phyloP scores from a whole-genome alignment of 129 eudicot species.

The Calendula officinalis region DNA sequence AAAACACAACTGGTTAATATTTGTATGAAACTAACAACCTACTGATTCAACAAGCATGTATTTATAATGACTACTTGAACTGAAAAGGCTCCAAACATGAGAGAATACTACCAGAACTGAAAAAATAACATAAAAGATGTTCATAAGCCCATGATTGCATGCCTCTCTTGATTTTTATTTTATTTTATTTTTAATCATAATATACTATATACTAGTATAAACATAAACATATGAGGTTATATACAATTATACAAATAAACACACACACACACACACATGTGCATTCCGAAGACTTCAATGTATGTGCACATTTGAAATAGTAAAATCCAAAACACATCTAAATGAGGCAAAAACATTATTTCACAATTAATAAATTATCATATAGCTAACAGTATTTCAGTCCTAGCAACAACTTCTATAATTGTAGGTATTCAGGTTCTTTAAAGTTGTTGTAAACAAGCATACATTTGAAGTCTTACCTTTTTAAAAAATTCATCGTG shows the following conservation, averaged over 20 bases:
- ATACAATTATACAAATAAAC: background rate
- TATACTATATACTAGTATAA: background rate
- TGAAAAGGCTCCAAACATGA: background rate
- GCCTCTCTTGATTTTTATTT: conserved; percentile 9
- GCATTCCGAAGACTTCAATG: conserved; percentile 12
- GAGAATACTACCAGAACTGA: conserved; percentile 9
- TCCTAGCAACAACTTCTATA: conserved; percentile 5
- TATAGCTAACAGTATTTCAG: conserved; percentile 1
- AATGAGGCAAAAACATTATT: background rate
- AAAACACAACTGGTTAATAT: background rate
- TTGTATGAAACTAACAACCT: conserved; percentile 3
- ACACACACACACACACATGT: background rate
- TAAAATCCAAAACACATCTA: background rate
- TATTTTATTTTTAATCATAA: background rate
- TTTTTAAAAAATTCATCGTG: background rate
- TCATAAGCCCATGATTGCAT: conserved; percentile 14
- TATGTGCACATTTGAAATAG: background rate
- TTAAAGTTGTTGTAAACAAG: background rate
- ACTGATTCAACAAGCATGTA: background rate
- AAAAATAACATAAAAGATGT: conserved; percentile 10
- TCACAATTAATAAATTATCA: background rate
- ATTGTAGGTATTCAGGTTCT: conserved; percentile 11
- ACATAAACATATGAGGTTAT: conserved; percentile 3
- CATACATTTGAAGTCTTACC: background rate
- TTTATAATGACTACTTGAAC: conserved; percentile 14